Evolutionary conservation across 345 rosid species (phyloP).

Genomic region (Eucalyptus cloeziana): DNA sequence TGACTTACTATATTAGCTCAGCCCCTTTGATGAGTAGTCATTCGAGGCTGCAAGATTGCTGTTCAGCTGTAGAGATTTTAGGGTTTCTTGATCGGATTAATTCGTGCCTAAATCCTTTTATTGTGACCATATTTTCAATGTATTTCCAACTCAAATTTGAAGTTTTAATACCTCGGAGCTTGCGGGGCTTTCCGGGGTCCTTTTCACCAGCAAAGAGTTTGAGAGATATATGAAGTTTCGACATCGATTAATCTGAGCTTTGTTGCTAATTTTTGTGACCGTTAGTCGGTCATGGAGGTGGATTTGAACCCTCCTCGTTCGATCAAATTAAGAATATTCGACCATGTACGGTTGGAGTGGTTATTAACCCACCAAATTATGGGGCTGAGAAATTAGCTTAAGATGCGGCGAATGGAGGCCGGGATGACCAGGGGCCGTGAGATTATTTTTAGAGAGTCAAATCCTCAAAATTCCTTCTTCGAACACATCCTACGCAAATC

Average conservation of each 20-base stretch:
- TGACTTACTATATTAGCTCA: not conserved
- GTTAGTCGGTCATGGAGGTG: not conserved
- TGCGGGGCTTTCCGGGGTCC: not conserved
- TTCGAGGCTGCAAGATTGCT: not conserved
- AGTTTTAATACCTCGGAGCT: not conserved
- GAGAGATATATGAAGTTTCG: not conserved
- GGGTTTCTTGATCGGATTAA: not conserved
- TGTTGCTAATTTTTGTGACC: not conserved
- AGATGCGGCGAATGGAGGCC: not conserved
- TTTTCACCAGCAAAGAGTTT: not conserved
- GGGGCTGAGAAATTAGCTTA: not conserved
- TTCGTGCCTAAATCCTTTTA: not conserved
- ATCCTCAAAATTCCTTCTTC: not conserved
- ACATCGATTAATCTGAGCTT: not conserved
- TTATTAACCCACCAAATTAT: not conserved
- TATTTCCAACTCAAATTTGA: not conserved
- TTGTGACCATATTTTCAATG: not conserved
- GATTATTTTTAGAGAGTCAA: not conserved
- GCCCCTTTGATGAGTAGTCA: not conserved
- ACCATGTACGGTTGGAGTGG: not conserved
- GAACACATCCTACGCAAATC: not conserved
- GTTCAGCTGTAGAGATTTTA: not conserved
- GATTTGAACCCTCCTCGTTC: not conserved
- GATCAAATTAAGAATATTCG: not conserved
- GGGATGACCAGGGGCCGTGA: not conserved